Evolutionary conservation across 1,284 basidiomycete species (phyloP), one percentile per base, ranked within the genome.

Genomic region (Puccinia novopanici): DNA sequence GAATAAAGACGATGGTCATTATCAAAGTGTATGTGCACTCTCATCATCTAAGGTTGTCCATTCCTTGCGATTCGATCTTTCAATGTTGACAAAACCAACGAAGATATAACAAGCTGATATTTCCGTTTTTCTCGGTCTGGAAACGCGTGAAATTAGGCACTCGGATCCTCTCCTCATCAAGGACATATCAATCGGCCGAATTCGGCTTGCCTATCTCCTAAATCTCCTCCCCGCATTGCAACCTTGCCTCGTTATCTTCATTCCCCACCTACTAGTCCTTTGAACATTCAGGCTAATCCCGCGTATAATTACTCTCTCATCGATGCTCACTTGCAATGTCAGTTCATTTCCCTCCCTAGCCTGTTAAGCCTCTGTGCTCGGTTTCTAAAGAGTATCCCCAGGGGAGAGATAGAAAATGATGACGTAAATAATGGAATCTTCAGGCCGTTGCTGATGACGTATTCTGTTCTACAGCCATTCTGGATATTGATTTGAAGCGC

Each of bases 301-400:
- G 57, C 30, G 17, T 63, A 67, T 52, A 76, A 67, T 67, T 67
- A 65, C 24, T 45, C 75, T 34, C 37, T 76, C n/a, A 76, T 76
- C 50, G 63, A 76, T 68, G 59, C 75, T 22, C 75, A 76, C 50
- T 34, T 76, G 22, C 59, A 76, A 55, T 76, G 75, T 76, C 48
- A 52, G 75, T 37, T n/a, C 0, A 1, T 30, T 17, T 73, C 27
- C 19, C 22, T 57, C 34, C 8, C 12, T n/a, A 19, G 30, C 15
- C 9, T 30, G 12, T 6, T 34, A 34, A 65, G 65, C 27, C 3
- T 42, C 45, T 68, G 5, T 73, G 15, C n/a, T n/a, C n/a, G n/a
- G n/a, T n/a, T n/a, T n/a, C n/a, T n/a, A n/a, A n/a, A n/a, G n/a
- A n/a, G n/a, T n/a, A n/a, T n/a, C n/a, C n/a, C n/a, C n/a, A n/a